These are phyloP conservation scores for Botrytis cinerea DNA, from an alignment of 2,329 filamentous ascomycete species.

Conservation along the genomic window DNA sequence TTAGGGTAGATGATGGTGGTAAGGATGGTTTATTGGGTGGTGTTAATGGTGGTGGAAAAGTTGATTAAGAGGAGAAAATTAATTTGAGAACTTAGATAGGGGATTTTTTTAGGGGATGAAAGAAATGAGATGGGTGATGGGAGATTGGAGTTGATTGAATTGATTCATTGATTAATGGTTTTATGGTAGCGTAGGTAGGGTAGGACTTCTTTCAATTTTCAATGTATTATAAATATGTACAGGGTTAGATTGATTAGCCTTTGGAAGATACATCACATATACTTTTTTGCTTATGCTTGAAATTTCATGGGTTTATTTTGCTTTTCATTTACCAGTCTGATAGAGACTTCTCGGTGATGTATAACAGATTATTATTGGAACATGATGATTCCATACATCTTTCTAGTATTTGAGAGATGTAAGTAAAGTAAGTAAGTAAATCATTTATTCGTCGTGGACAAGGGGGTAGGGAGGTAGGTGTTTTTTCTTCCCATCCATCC, in stretches of 20 bases:
- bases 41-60: constrained; percentile 51
- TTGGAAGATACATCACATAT: background rate
- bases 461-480: no score
- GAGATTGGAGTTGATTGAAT: constrained; percentile 2
- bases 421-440: no score
- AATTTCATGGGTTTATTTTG: no score
- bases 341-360: no score
- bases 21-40: constrained; percentile 68
- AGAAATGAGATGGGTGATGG: background rate
- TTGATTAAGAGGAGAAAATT: constrained; percentile 45
- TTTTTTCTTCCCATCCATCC: no score
- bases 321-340: no score
- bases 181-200: constrained; percentile 25
- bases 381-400: no score
- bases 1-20: constrained; percentile 55
- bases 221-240: background rate
- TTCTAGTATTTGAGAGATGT: no score
- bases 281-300: background rate
- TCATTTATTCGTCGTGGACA: no score
- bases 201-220: background rate
- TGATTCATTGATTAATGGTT: constrained; percentile 19
- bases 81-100: background rate
- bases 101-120: constrained; percentile 12
- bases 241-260: background rate
- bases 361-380: no score